These are phyloP conservation scores for Cucurbita ficifolia DNA, from an alignment of 306 rosid species.

Conservation along the genomic window DNA sequence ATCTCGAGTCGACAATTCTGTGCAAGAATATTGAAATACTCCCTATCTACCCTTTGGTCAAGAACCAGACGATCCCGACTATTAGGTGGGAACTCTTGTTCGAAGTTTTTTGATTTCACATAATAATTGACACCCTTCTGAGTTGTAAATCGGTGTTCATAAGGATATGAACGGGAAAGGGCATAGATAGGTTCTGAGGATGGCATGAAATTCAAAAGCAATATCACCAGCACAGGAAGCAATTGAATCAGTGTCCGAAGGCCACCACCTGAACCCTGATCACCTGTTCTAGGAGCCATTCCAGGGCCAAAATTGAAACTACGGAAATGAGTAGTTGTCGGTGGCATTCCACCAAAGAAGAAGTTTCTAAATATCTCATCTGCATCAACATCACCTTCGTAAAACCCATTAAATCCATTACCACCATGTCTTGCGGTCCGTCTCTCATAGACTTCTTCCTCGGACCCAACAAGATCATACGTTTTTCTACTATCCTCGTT, in stretches of 20 bases:
- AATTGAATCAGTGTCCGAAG: conserved; percentile 46
- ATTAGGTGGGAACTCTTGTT: conserved; percentile 39
- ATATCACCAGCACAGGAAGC: conserved; percentile 56
- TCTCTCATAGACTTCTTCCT: conserved; percentile 53
- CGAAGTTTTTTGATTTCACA: conserved; percentile 58
- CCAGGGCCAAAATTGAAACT: conserved; percentile 72
- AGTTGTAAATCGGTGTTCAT: conserved; percentile 44
- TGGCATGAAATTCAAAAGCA: conserved; percentile 58
- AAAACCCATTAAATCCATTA: conserved; percentile 48
- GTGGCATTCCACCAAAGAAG: conserved; percentile 90
- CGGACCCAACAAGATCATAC: conserved; percentile 64
- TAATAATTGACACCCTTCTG: conserved; percentile 68
- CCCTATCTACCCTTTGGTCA: conserved; percentile 60
- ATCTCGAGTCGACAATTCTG: conserved; percentile 74
- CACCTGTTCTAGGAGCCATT: conserved; percentile 44
- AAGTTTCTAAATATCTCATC: conserved; percentile 85
- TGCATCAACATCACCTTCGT: conserved; percentile 70
- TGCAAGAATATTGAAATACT: conserved; percentile 47
- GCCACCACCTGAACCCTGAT: conserved; percentile 54
- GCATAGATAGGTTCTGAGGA: conserved; percentile 62
- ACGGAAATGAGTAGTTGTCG: conserved; percentile 43
- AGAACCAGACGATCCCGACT: conserved; percentile 27
- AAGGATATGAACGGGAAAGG: conserved; percentile 51
- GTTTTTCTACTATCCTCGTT: conserved; percentile 48
- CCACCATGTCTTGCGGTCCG: conserved; percentile 26